These are phyloP conservation scores for Eremomyces bilateralis DNA, from an alignment of 495 filamentous ascomycete species.

Conservation along the genomic window DNA sequence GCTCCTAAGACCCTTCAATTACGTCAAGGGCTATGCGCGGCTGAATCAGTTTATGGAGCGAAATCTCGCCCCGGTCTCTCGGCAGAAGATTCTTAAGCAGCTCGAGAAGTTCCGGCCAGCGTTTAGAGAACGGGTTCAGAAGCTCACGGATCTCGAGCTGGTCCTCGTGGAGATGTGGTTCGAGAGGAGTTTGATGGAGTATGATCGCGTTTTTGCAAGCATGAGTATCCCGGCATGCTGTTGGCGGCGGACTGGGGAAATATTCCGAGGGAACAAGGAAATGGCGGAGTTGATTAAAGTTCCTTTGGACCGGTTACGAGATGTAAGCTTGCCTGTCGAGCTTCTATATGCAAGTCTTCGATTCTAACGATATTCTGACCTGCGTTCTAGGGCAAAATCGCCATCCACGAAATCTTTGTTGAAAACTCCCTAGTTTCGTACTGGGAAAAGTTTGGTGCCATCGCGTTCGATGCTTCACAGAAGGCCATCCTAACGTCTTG, in stretches of 20 bases:
- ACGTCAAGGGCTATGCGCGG: slow-evolving; percentile 83
- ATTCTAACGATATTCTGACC: background rate
- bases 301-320: slow-evolving; percentile 71
- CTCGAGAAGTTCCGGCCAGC: slow-evolving; percentile 84
- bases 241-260: slow-evolving; percentile 92
- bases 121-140: slow-evolving; percentile 86
- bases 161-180: slow-evolving; percentile 98
- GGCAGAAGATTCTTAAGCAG: slow-evolving; percentile 74
- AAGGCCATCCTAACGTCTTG: slow-evolving; percentile 94
- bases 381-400: slow-evolving; percentile 59
- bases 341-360: slow-evolving; percentile 3
- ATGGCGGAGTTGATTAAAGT: slow-evolving; percentile 96
- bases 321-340: slow-evolving; percentile 35
- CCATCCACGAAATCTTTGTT: slow-evolving; percentile 84
- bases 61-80: slow-evolving; percentile 54
- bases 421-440: slow-evolving; percentile 90
- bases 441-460: slow-evolving; percentile 98
- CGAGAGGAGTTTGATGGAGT: slow-evolving; percentile 82
- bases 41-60: slow-evolving; percentile 77
- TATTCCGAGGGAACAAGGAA: slow-evolving; percentile 93
- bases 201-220: slow-evolving; percentile 93
- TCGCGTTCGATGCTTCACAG: slow-evolving; percentile 89
- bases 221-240: slow-evolving; percentile 98
- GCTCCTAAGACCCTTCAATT: slow-evolving; percentile 88
- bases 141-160: slow-evolving; percentile 74